phyloP scores from a whole-genome alignment of 1,284 basidiomycete species.

The Ceratobasidium sp. region DNA sequence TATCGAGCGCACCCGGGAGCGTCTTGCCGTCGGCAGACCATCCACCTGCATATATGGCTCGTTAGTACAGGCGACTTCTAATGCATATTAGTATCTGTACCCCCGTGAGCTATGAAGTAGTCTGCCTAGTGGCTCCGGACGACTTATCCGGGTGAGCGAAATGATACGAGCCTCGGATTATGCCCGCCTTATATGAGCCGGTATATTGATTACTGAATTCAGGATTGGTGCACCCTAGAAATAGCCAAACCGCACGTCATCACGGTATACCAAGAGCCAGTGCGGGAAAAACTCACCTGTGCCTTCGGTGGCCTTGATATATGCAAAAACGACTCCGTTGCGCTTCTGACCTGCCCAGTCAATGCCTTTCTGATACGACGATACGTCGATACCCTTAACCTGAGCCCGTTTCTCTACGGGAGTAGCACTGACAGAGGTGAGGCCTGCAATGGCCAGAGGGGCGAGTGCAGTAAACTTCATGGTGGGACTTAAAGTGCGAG shows the following conservation, averaged over 20 bases:
- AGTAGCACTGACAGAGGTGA: constrained; percentile 44
- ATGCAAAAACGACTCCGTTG: constrained; percentile 72
- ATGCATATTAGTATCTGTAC: constrained; percentile 54
- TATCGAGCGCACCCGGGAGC: constrained; percentile 74
- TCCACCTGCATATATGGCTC: constrained; percentile 59
- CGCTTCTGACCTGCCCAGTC: constrained; percentile 68
- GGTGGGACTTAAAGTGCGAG: too few species aligned
- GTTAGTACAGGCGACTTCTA: background rate
- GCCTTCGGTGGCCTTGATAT: constrained; percentile 80
- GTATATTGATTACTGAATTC: constrained; percentile 66
- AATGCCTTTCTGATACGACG: constrained; percentile 66
- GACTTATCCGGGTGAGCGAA: constrained; percentile 69
- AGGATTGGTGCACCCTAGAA: constrained; percentile 57
- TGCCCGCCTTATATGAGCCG: constrained; percentile 67
- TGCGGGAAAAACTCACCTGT: constrained; percentile 60
- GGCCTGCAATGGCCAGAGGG: constrained; percentile 7
- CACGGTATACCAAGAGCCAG: constrained; percentile 4
- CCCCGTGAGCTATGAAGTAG: constrained; percentile 73
- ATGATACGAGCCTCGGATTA: constrained; percentile 73
- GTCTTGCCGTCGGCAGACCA: constrained; percentile 73
- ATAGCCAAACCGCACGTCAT: constrained; percentile 22
- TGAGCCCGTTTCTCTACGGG: constrained; percentile 57
- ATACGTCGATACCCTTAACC: constrained; percentile 62
- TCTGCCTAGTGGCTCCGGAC: constrained; percentile 68
- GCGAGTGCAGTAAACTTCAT: constrained; percentile 27